A percentile compares a stretch with the other conserved stretches of the same genome.
phyloP scores from a whole-genome alignment of 306 rosid genomes.

The Gillenia trifoliata region DNA sequence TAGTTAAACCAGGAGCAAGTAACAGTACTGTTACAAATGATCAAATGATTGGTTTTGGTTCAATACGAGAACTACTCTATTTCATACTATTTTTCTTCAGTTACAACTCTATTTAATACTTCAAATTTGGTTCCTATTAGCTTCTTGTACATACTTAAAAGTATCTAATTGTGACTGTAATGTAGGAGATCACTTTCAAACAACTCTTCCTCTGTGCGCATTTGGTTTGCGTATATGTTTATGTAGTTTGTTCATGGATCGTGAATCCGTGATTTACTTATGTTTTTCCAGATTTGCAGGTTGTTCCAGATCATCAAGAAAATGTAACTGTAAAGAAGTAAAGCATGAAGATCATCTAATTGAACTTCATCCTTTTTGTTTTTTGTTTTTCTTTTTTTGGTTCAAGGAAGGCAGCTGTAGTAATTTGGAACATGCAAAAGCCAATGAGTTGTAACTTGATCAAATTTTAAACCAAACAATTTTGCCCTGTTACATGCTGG shows the following conservation, averaged over 20 bases:
- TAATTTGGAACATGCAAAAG: not conserved
- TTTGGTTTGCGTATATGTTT: not conserved
- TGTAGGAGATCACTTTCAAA: not conserved
- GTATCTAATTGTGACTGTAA: not conserved
- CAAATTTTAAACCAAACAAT: not conserved
- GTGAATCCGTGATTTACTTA: not conserved
- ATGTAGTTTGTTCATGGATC: not conserved
- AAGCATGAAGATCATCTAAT: constrained; percentile 20
- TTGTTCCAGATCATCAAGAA: constrained; percentile 4
- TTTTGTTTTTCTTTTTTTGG: not conserved
- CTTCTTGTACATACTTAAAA: too few relatives aligned
- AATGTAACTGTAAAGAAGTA: constrained; percentile 11
- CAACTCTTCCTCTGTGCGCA: not conserved
- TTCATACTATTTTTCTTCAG: too few relatives aligned
- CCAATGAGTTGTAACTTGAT: constrained; percentile 5
- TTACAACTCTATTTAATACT: too few relatives aligned
- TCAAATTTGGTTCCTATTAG: too few relatives aligned
- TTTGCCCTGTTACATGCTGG: constrained; percentile 8
- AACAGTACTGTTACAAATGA: too few relatives aligned
- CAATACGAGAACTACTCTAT: too few relatives aligned
- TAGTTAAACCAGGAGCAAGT: too few relatives aligned
- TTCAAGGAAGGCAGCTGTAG: not conserved
- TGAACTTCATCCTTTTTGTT: not conserved
- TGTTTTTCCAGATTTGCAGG: constrained; percentile 12
- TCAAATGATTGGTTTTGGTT: too few relatives aligned